Conservation (phyloP, 208 protist species). For the Strigomonas galati region DNA sequence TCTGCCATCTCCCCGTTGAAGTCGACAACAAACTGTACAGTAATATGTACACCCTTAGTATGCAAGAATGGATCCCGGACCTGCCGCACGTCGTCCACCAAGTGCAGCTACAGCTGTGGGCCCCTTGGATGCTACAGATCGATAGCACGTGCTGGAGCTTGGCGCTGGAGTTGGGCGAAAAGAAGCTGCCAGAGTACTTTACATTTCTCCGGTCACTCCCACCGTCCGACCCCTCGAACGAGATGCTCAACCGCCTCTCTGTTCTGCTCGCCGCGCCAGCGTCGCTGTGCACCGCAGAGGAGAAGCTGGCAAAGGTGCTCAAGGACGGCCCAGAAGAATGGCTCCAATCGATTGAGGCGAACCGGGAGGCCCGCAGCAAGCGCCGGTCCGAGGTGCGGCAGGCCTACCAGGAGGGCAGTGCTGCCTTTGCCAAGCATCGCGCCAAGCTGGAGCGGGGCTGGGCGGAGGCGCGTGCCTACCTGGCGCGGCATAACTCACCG, state of each 20-base stretch:
- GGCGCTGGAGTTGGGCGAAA: no score
- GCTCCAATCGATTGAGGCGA: neutral
- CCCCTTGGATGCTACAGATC: no score
- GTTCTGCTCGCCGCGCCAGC: neutral
- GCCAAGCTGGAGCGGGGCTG: neutral
- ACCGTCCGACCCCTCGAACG: neutral
- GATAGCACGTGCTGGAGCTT: no score
- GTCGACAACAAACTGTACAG: no score
- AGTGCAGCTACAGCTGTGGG: no score
- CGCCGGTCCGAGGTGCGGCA: neutral
- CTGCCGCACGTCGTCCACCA: no score
- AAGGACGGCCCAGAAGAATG: neutral
- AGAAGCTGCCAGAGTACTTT: neutral
- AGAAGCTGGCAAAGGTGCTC: neutral
- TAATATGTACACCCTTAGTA: no score
- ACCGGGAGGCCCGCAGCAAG: neutral
- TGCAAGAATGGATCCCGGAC: no score
- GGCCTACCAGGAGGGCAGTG: neutral
- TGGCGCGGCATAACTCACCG: neutral
- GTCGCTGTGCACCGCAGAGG: neutral
- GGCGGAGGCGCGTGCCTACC: neutral
- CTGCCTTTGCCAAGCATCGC: neutral
- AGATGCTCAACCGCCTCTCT: neutral
- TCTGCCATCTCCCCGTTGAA: no score
- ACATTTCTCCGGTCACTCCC: neutral